Evolutionary conservation across 2,329 filamentous ascomycete genomes (phyloP), one percentile per base, ranked within the genome.

Genomic region (Trichoderma sp.): DNA sequence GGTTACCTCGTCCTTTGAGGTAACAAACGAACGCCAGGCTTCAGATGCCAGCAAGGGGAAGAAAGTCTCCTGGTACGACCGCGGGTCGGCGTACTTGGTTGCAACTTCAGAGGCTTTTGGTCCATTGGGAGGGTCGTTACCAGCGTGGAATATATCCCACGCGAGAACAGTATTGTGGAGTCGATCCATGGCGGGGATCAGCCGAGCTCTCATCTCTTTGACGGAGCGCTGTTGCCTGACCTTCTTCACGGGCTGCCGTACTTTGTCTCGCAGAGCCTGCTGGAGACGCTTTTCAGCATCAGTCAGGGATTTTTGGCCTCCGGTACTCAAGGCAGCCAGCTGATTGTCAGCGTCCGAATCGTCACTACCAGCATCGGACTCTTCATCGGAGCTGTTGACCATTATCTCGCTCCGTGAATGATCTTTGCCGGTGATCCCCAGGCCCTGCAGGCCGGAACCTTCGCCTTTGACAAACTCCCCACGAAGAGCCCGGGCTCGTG

Each of bases 131-230:
- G 96, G 96, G 69, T 94, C 91, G 75, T 94, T 93, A 32, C 94
- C 93, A 56, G 89, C 83, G 75, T 97, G 92, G 79, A 97, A 99
- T 73, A 96, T 97, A 73, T 99, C 92, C 96, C 96, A 99, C 68
- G 91, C 87, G 3, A 99, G 87, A 61, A 99, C 93, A 21, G 90
- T 90, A 74, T 91, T 90, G 77, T 98, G 96, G 34, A 99, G 82
- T 18, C 88, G 85, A 46, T 93, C 91, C 81, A 99, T 91, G 72
- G 96, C 93, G 8, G 96, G 96, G 37, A 94, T 91, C 70, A 99
- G 85, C 71, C 96, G 91, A 72, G 96, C 95, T 74, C 95, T 91
- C 89, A 97, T 95, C 80, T 99, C 96, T 79, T 97, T 97, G 56
- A 91, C 89, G 18, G 94, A 95, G 60, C 95, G 89, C 71, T 90